Conservation (phyloP, 192 early-diverging fungal species). For the Umbelopsis isabellina region DNA sequence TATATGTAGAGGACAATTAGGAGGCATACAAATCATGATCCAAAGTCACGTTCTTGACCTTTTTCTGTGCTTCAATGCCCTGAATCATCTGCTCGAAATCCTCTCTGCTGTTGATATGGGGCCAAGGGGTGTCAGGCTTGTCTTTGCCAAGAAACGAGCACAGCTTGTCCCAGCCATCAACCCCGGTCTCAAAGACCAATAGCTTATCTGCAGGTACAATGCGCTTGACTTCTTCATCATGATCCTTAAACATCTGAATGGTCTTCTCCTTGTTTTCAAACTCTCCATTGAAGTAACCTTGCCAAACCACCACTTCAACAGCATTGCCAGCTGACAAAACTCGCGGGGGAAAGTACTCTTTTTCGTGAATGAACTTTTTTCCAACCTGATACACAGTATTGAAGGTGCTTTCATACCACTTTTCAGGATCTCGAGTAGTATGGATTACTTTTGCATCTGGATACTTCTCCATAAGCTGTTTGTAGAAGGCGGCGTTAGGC, state of each 20-base stretch:
- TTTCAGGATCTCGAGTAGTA: slow-evolving; percentile 23
- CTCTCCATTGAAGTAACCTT: neutral
- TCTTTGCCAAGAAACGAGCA: slow-evolving; percentile 31
- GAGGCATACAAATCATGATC: no score
- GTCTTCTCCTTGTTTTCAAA: neutral
- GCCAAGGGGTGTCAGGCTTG: slow-evolving; percentile 26
- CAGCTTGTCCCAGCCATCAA: slow-evolving; percentile 35
- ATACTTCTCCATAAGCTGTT: slow-evolving; percentile 23
- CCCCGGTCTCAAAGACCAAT: slow-evolving; percentile 25
- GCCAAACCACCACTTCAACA: neutral
- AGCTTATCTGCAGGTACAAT: slow-evolving; percentile 27
- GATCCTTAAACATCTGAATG: slow-evolving; percentile 20
- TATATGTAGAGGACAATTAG: no score
- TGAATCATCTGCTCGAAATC: neutral
- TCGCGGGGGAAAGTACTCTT: neutral
- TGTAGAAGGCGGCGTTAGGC: slow-evolving; percentile 24
- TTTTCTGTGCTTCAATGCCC: no score
- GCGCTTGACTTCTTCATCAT: slow-evolving; percentile 25
- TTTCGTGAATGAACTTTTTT: neutral
- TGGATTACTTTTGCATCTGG: slow-evolving; percentile 32
- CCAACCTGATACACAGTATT: neutral
- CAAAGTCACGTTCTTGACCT: no score
- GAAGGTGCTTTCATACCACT: slow-evolving; percentile 24
- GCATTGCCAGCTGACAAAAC: neutral
- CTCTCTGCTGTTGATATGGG: slow-evolving; percentile 7